Conservation (phyloP, 2,329 filamentous ascomycete species). For the Cladorrhinum sp. region DNA sequence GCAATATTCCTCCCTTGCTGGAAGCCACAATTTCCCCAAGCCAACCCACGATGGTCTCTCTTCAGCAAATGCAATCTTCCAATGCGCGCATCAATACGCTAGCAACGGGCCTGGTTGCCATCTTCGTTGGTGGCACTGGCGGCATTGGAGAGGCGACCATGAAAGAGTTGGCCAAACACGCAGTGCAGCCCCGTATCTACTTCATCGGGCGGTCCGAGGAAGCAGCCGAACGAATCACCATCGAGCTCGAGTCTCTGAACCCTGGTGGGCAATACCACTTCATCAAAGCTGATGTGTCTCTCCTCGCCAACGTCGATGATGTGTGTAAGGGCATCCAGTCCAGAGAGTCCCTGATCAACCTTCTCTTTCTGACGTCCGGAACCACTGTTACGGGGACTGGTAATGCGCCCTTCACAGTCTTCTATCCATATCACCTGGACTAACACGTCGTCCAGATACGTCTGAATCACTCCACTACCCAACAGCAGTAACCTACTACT, state of each 20-base stretch:
- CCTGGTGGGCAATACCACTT: conserved; percentile 44
- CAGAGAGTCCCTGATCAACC: conserved; percentile 43
- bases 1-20: neutral
- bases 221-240: conserved; percentile 37
- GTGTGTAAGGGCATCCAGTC: conserved; percentile 44
- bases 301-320: conserved; percentile 49
- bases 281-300: conserved; percentile 47
- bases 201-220: conserved; percentile 46
- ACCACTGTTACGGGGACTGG: conserved; percentile 29
- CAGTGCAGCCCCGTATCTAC: conserved; percentile 46
- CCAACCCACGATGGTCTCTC: conserved; percentile 19
- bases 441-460: conserved; percentile 42
- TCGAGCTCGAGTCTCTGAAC: conserved; percentile 43
- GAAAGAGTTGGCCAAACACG: conserved; percentile 42
- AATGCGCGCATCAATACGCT: conserved; percentile 35
- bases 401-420: conserved; percentile 12
- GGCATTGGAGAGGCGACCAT: conserved; percentile 38
- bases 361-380: conserved; percentile 46
- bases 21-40: neutral
- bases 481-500: conserved; percentile 53
- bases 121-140: conserved; percentile 52
- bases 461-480: conserved; percentile 54
- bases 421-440: neutral
- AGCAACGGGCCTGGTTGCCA: conserved; percentile 37
- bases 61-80: conserved; percentile 34